Evolutionary conservation across 2,329 filamentous ascomycete genomes (phyloP), one percentile per base, ranked within the genome.

Genomic region (Sarocladiaceae sp.): DNA sequence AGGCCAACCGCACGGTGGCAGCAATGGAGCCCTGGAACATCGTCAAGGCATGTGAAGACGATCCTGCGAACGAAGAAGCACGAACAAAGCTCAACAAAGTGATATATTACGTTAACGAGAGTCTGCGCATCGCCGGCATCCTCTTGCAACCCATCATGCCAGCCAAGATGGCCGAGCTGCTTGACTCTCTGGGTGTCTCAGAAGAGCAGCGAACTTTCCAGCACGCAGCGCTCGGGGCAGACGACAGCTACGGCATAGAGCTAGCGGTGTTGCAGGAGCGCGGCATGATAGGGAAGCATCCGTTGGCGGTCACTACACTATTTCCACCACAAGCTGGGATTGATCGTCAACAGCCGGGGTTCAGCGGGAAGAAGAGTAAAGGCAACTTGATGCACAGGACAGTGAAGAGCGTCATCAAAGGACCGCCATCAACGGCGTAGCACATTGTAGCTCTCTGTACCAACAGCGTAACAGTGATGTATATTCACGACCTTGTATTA

Each of bases 71-170:
- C 17, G 26, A 33, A 17, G 7, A 25, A 4, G 26, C 17, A 11
- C 25, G 44, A 6, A 28, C 28, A 7, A 25, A 37, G 20, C 70
- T 85, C 15, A 72, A 85, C 57, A 73, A 76, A 59, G 77, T 80
- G 33, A 75, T 99, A 25, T 97, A 82, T 66, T 76, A 87, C 39
- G 75, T 78, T 39, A 80, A 85, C 8, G 94, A 99, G 69, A 80
- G 87, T 4, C 66, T 97, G 44, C 86, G 94, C 33, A 82, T 97
- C 22, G 75, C 78, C 1, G 90, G 86, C 13, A 96, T 99, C 59
- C 74, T 97, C 44, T 73, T 99, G 40, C 92, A 96, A 67, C 91
- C 94, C 1, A 89, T 92, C 63, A 96, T 99, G 79, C 94, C 94
- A 0, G 76, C 73, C 36, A 96, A 95, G 67, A 80, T 90, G 44